Base-by-base conservation (phyloP, 108 stramenopile genomes). In the Conticribra guillardii region DNA sequence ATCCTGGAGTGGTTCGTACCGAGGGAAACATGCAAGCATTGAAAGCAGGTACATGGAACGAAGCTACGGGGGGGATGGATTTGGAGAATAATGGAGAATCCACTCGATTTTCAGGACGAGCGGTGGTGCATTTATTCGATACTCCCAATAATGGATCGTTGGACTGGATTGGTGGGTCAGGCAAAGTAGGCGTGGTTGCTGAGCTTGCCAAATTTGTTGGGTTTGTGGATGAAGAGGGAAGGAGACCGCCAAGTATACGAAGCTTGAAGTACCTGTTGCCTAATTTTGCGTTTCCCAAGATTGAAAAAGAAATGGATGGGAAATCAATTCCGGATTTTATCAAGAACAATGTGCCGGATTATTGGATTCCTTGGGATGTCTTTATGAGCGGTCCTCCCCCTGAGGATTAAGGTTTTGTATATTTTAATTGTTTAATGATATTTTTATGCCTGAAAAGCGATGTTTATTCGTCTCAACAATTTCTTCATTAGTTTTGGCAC, bases 201-300 rank as follows among this genome's bases (percentile, higher is more conserved):
- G 96, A 97, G 67, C 54, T 97, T 16, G 95, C 96, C 19, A 79
- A 85, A 54, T 91, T 95, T 60, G 85, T 84, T 46, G 90, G 79
- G 0, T 96, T 97, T 62, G 79, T 68, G 2, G 96, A 97, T 60
- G 62, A 80, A 16, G 87, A 88, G 50, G 91, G 94, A 15, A 65
- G 45, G 27, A 58, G 27, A 15, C 92, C 89, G 31, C 80, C 84
- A 0, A 84, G 83, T 46, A 93, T 93, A 64, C 82, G 92, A 37
- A 85, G 69, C 31, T 64, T 93, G 69, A 46, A 54, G 51, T 93
- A 80, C 44, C 37, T 93, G 4, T 26, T 90, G 19, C 89, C 92
- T 2, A 79, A 57, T 56, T 87, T 86, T 77, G 89, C 82, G 1
- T 88, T 90, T 74, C 87, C 87, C 16, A 56, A 81, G 50, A 78